Base-by-base conservation (phyloP, 176 grass and related monocot species). In the Calamus simplicifolius region DNA sequence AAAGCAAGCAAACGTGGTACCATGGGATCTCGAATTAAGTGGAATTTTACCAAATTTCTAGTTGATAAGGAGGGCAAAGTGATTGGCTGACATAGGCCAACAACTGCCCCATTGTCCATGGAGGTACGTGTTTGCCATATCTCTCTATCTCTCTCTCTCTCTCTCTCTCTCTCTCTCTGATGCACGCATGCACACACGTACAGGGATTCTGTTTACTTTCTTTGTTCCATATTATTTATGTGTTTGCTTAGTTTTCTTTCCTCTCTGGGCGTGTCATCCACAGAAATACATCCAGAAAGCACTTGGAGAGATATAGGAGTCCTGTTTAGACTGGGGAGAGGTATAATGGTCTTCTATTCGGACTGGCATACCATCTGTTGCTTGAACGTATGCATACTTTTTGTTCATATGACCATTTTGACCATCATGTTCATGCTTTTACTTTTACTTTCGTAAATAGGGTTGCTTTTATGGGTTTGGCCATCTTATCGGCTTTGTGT, bases 11-110 rank as follows among this genome's bases (percentile, higher is more conserved):
- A 88, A 58, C 30, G 78, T 35, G 83, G 83, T 58, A 48, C 90
- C 50, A 74, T 81, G 68, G 92, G 92, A 72, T 82, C 71, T 62
- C 84, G 87, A 72, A 90, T 96, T 38, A 96, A 88, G 69, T 90
- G 92, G 87, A 96, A 96, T 68, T 96, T 90, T 61, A 90, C 92
- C 25, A 96, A 96, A 65, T 96, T 96, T 67, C 83, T 96, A 48
- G 57, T 96, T 14, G 81, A 77, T 50, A 96, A 88, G 80, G 70
- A 90, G 29, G 87, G 92, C 30, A 90, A 87, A 78, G 92, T 88
- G 52, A 69, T 96, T 50, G 58, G 64, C 27, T 78, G 92, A 77
- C 90, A 90, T 18, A 49, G 75, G 29, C 71, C 80, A 52, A 48
- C 82, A 7, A 95, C 83, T 0, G 23, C 69, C 52, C 92, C 83